Percentiles rank a stretch among this genome's conserved stretches.
These are phyloP conservation scores for Phytophthora sojae DNA, from an alignment of 352 stramenopile species.

Conservation along the genomic window DNA sequence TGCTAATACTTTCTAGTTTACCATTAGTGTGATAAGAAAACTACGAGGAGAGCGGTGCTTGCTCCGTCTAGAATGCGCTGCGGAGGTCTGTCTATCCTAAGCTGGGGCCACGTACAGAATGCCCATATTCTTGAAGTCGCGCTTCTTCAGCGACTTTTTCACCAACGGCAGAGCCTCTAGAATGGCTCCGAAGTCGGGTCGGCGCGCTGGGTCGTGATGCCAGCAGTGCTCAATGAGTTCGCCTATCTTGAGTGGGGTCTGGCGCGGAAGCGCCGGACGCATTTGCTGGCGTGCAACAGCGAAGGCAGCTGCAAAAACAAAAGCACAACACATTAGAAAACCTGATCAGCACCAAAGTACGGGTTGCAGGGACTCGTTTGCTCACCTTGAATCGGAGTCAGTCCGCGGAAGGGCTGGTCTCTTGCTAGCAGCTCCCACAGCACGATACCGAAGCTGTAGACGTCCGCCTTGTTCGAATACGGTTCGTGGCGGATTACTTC, in stretches of 20 bases:
- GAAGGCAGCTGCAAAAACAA: constrained; percentile 65
- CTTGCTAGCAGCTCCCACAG: constrained; percentile 88
- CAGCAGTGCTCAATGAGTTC: constrained; percentile 87
- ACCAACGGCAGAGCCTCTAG: constrained; percentile 83
- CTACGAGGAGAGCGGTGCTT: constrained; percentile 21
- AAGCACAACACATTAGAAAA: constrained; percentile 6
- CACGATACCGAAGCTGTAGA: constrained; percentile 95
- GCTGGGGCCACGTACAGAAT: constrained; percentile 51
- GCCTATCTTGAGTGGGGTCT: constrained; percentile 84
- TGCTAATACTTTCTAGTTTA: constrained; percentile 49
- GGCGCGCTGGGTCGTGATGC: constrained; percentile 79
- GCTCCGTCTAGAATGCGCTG: constrained; percentile 25
- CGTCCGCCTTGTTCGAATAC: constrained; percentile 95
- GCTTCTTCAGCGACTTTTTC: constrained; percentile 84
- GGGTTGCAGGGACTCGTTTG: constrained; percentile 2
- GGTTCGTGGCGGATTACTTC: constrained; percentile 94
- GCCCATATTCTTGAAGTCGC: constrained; percentile 87
- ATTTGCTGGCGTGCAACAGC: constrained; percentile 86
- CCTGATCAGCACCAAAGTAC: not conserved
- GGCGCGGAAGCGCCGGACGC: constrained; percentile 83
- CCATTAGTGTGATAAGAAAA: constrained; percentile 35
- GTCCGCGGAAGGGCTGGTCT: constrained; percentile 84
- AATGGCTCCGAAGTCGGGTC: constrained; percentile 80
- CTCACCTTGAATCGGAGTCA: constrained; percentile 87
- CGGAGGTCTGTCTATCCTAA: constrained; percentile 1